A percentile compares a stretch with the other conserved stretches of the same genome.
Evolutionary conservation across 148 eudicot genomes (phyloP).

Genomic region (Heliamphora exappendiculata): DNA sequence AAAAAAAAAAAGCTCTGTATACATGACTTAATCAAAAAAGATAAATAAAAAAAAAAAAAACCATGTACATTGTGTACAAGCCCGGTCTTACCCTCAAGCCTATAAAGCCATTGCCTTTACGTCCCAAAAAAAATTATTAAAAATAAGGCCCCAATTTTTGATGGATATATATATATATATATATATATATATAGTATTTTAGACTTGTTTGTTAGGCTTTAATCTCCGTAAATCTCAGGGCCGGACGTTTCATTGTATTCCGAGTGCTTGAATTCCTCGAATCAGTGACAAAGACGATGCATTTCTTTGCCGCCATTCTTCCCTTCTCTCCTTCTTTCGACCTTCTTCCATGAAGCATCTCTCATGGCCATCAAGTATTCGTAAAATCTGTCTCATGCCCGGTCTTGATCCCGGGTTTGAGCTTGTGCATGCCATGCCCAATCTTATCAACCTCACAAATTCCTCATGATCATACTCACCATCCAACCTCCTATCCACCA

Average conservation of each 20-base stretch:
- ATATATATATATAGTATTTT: too few relatives aligned
- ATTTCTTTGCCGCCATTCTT: slow-evolving; percentile 73
- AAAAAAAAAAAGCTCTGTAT: not conserved
- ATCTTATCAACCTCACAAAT: slow-evolving; percentile 47
- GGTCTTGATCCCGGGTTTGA: slow-evolving; percentile 64
- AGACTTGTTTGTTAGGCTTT: not conserved
- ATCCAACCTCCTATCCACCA: slow-evolving; percentile 58
- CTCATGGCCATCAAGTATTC: slow-evolving; percentile 72
- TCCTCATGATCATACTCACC: slow-evolving; percentile 47
- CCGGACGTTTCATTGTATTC: slow-evolving; percentile 84
- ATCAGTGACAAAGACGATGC: slow-evolving; percentile 48
- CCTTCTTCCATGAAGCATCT: slow-evolving; percentile 37
- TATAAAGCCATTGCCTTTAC: too few relatives aligned
- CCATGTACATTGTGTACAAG: not conserved
- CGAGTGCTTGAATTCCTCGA: slow-evolving; percentile 80
- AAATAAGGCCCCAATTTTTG: too few relatives aligned
- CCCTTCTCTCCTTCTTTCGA: slow-evolving; percentile 37
- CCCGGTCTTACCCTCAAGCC: too few relatives aligned
- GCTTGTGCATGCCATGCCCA: slow-evolving; percentile 80
- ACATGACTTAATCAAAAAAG: too few relatives aligned
- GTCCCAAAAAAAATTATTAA: too few relatives aligned
- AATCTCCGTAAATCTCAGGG: not conserved
- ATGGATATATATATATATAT: too few relatives aligned
- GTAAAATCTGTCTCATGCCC: slow-evolving; percentile 65
- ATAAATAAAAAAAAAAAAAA: too few relatives aligned